phyloP scores from a whole-genome alignment of 306 rosid species.

The Trifolium fragiferum region DNA sequence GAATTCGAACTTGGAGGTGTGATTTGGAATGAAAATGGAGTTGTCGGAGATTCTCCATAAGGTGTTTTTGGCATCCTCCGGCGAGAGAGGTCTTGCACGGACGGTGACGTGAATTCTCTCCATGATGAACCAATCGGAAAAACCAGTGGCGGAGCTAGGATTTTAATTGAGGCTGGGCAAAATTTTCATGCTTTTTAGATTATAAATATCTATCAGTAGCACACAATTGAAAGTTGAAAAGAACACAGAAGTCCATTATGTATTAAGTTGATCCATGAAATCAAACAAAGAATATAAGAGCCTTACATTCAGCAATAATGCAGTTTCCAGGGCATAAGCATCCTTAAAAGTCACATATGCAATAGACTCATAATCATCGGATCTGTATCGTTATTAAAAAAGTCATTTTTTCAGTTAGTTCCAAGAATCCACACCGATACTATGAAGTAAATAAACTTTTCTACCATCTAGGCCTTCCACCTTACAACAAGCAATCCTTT shows the following conservation, averaged over 20 bases:
- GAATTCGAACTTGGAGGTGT: conserved; percentile 72
- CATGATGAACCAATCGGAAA: conserved; percentile 42
- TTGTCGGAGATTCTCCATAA: conserved; percentile 78
- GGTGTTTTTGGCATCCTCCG: conserved; percentile 69
- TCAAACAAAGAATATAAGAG: too few species aligned
- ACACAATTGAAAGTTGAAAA: too few species aligned
- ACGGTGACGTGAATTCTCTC: conserved; percentile 86
- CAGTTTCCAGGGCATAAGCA: conserved; percentile 88
- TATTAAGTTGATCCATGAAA: too few species aligned
- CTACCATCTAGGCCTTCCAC: too few species aligned
- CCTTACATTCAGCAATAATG: conserved; percentile 75
- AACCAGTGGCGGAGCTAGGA: too few species aligned
- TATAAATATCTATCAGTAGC: too few species aligned
- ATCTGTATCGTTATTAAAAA: conserved; percentile 53
- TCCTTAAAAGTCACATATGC: conserved; percentile 92
- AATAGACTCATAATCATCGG: conserved; percentile 58
- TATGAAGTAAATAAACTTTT: too few species aligned
- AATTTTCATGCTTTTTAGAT: too few species aligned
- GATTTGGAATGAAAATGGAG: conserved; percentile 70
- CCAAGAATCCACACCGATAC: conserved; percentile 17
- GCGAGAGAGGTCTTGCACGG: conserved; percentile 79
- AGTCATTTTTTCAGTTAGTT: conserved; percentile 37
- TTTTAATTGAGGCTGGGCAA: too few species aligned
- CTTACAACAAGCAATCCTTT: too few species aligned
- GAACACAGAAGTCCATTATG: too few species aligned